Conservation (phyloP, 2,329 filamentous ascomycete genomes). For the Albifimbria verrucaria region DNA sequence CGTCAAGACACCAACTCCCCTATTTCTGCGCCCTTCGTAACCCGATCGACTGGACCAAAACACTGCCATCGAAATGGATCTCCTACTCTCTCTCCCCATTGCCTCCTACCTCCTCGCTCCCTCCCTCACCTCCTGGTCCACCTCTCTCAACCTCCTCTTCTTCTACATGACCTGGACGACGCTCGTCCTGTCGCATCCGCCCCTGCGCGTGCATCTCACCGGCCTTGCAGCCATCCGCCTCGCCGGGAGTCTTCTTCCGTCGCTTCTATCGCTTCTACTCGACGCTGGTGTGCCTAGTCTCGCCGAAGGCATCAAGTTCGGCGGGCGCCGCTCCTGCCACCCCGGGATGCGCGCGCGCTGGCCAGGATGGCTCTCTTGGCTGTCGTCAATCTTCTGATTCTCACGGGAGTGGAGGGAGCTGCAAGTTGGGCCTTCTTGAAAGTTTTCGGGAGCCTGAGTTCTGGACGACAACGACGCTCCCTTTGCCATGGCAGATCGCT, state of each 20-base stretch:
- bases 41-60: background rate
- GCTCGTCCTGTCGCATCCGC: constrained; percentile 72
- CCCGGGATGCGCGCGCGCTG: constrained; percentile 34
- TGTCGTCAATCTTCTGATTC: constrained; percentile 41
- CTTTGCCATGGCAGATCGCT: constrained; percentile 50
- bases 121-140: constrained; percentile 65
- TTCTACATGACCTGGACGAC: constrained; percentile 91
- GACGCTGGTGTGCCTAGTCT: constrained; percentile 69
- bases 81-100: constrained; percentile 70
- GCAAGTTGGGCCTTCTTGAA: constrained; percentile 34
- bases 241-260: constrained; percentile 70
- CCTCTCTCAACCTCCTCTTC: constrained; percentile 80
- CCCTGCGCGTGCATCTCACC: constrained; percentile 71
- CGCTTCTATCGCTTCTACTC: constrained; percentile 68
- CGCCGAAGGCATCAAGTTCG: constrained; percentile 65
- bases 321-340: constrained; percentile 51
- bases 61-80: constrained; percentile 46
- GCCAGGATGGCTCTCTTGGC: constrained; percentile 37
- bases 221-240: constrained; percentile 66
- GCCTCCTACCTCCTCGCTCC: constrained; percentile 65
- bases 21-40: background rate
- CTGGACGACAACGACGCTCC: constrained; percentile 44
- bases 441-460: constrained; percentile 39
- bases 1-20: too few species aligned
- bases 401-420: constrained; percentile 40